Percentiles rank a stretch among this genome's conserved stretches.
Evolutionary conservation across 495 filamentous ascomycete genomes (phyloP).

Genomic region (Hyaloscypha bicolor): DNA sequence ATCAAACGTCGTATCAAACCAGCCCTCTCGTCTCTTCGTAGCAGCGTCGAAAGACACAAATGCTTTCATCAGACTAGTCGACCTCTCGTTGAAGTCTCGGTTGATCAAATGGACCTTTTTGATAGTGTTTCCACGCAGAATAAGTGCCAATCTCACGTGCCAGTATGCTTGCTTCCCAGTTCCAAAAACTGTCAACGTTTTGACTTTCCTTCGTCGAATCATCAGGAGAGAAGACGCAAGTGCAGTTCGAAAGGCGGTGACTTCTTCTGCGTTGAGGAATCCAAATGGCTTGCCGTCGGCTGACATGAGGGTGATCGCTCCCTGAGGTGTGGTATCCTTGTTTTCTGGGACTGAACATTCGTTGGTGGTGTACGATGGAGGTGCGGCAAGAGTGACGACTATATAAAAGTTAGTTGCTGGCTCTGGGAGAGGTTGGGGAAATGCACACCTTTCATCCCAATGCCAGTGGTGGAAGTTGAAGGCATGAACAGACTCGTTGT

Average conservation of each 20-base stretch:
- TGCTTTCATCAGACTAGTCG: constrained; percentile 54
- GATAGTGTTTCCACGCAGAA: constrained; percentile 71
- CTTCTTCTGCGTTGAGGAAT: constrained; percentile 78
- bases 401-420: neutral
- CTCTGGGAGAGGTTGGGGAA: neutral
- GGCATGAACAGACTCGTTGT: constrained; percentile 94
- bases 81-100: constrained; percentile 63
- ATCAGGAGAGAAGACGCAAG: constrained; percentile 77
- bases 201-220: constrained; percentile 65
- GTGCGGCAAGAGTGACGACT: constrained; percentile 36
- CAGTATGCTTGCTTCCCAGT: constrained; percentile 90
- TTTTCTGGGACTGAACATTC: constrained; percentile 27
- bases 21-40: constrained; percentile 54
- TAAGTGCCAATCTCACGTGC: constrained; percentile 83
- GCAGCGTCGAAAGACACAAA: constrained; percentile 57
- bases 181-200: constrained; percentile 84
- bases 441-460: constrained; percentile 52
- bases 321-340: constrained; percentile 65
- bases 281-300: constrained; percentile 69
- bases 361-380: constrained; percentile 30
- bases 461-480: constrained; percentile 52
- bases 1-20: constrained; percentile 51
- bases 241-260: constrained; percentile 94
- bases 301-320: constrained; percentile 73
- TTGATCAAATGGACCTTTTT: constrained; percentile 80